Base-by-base conservation (phyloP, 2,329 filamentous ascomycete species). In the Talaromyces sp. region DNA sequence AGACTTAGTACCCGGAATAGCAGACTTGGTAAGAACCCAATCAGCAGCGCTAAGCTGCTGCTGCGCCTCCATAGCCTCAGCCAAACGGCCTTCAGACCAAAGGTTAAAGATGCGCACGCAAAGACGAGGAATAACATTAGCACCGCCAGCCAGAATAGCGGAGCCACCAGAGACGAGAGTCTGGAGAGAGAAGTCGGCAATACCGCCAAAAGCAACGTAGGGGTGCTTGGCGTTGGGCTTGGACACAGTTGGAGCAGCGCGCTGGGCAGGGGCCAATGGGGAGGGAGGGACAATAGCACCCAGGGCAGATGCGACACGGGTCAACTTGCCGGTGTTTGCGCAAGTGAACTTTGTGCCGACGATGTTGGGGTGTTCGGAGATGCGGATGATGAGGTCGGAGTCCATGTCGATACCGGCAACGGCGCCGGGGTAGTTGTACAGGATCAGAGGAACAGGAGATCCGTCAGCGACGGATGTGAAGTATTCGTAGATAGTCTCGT, bases 361-460 rank as follows among this genome's bases (percentile, higher is more conserved):
- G 66, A 96, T 90, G 75, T 95, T 95, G 60, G 86, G 85, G 75
- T 95, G 90, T 69, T 86, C 77, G 40, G 87, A 88, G 33, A 96
- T 83, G 69, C 82, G 83, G 76, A 94, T 90, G 65, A 96, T 83
- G 54, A 93, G 81, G 70, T 96, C 91, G 53, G 88, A 92, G 79
- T 94, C 90, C 84, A 96, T 88, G 72, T 96, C 91, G 67, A 95
- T 88, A 46, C 91, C 91, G 5, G 89, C 83, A 5, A 94, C 91
- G 45, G 90, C 91, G 47, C 90, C 90, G 1, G 91, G 91, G 77
- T 94, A 96, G 79, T 95, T 96, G 83, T 96, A 96, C 43, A 96
- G 78, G 59, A 95, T 83, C 49, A 96, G 72, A n/a, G 90, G 89
- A 8, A 94, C 76, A 4, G 89, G 87, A 46, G 86, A 89, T 35